These are phyloP conservation scores for Raddia guianensis DNA, from an alignment of 176 grass and related monocot genomes.

Conservation along the genomic window DNA sequence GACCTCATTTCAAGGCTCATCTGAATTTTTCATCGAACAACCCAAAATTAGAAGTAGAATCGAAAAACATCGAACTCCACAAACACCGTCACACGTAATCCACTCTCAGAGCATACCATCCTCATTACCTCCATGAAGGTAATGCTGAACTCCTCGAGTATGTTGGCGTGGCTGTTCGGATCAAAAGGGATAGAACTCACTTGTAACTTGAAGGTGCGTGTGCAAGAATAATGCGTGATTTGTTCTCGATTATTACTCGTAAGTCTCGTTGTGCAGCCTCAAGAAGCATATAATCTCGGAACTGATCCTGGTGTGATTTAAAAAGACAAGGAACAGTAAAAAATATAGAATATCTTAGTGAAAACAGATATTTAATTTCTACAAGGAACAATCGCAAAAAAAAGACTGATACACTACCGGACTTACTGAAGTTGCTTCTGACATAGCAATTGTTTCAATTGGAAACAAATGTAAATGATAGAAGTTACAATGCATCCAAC, in stretches of 20 bases:
- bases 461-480: neutral
- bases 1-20: constrained; percentile 87
- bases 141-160: too few relatives aligned
- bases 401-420: neutral
- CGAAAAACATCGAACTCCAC: neutral
- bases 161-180: too few relatives aligned
- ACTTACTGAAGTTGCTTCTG: neutral
- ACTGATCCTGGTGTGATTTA: constrained; percentile 84
- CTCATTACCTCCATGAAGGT: constrained; percentile 98
- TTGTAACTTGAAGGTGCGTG: too few relatives aligned
- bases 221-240: too few relatives aligned
- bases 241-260: too few relatives aligned
- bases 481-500: neutral
- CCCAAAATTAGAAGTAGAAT: constrained; percentile 16
- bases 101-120: constrained; percentile 62
- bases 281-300: constrained; percentile 93
- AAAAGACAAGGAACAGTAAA: constrained; percentile 29
- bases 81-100: neutral
- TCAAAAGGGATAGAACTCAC: too few relatives aligned
- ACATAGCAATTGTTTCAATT: constrained; percentile 16
- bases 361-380: too few relatives aligned
- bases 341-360: neutral
- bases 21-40: constrained; percentile 40
- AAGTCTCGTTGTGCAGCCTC: constrained; percentile 84
- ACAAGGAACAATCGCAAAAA: constrained; percentile 22